phyloP scores from a whole-genome alignment of 345 rosid genomes.

The Limnanthes douglasii region DNA sequence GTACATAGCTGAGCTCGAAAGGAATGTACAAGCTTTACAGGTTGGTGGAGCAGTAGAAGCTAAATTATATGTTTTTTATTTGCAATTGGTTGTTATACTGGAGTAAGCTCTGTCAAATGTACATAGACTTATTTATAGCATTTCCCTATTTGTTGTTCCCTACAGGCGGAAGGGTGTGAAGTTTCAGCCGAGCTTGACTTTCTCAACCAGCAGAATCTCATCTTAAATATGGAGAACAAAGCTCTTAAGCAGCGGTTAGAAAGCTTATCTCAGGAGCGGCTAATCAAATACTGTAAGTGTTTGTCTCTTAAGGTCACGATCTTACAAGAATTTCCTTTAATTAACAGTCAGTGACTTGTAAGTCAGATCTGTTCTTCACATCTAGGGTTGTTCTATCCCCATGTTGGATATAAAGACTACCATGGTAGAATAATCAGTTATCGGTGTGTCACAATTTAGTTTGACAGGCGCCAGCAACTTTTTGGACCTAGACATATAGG shows the following conservation, averaged over 20 bases:
- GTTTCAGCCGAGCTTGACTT: conserved; percentile 86
- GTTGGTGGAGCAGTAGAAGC: conserved; percentile 18
- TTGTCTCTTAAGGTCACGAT: background rate
- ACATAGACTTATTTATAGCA: background rate
- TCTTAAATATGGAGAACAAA: conserved; percentile 83
- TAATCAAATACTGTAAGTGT: conserved; percentile 63
- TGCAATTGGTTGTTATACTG: too few species aligned
- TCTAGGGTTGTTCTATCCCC: background rate
- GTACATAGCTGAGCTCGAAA: conserved; percentile 97
- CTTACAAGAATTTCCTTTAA: background rate
- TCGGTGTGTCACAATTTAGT: too few species aligned
- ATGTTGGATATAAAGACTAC: background rate
- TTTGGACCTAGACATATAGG: too few species aligned
- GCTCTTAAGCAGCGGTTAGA: conserved; percentile 74
- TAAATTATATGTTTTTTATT: conserved; percentile 2
- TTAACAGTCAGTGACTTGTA: background rate
- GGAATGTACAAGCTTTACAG: conserved; percentile 94
- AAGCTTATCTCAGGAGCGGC: conserved; percentile 68
- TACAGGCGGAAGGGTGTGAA: conserved; percentile 72
- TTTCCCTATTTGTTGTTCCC: too few species aligned
- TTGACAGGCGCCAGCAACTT: too few species aligned
- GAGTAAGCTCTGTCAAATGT: background rate
- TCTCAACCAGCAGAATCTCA: conserved; percentile 66
- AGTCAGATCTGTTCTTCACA: too few species aligned
- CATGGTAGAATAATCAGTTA: background rate